These are phyloP conservation scores for Cutaneotrichosporon cavernicola DNA, from an alignment of 1,284 basidiomycete genomes.

Conservation along the genomic window DNA sequence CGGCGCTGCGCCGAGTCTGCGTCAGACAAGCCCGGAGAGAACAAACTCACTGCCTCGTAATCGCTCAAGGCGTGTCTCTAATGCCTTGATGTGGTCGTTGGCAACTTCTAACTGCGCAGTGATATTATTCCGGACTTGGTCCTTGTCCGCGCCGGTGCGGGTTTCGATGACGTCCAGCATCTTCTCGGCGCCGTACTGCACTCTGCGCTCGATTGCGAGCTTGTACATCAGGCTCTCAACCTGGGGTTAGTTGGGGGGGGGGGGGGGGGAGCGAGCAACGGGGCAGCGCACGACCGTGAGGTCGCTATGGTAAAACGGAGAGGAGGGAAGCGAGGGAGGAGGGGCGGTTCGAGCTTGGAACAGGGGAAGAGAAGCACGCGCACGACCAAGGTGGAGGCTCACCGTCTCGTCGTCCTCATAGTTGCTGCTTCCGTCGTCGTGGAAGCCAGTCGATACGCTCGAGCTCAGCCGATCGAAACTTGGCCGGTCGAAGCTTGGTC, in stretches of 20 bases:
- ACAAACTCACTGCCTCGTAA: constrained; percentile 29
- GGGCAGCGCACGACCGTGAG: too few relatives aligned
- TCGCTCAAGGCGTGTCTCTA: constrained; percentile 44
- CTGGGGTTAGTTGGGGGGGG: constrained; percentile 27
- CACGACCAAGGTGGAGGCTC: constrained; percentile 9
- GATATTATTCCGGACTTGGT: constrained; percentile 45
- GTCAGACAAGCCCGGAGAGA: not conserved
- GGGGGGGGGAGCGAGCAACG: not conserved
- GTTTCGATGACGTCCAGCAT: constrained; percentile 56
- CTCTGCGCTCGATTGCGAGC: constrained; percentile 55
- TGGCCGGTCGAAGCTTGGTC: constrained; percentile 15
- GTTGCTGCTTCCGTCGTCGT: constrained; percentile 18
- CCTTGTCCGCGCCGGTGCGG: constrained; percentile 39
- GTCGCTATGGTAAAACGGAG: too few relatives aligned
- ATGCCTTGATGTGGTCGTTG: constrained; percentile 44
- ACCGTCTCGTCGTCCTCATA: constrained; percentile 28
- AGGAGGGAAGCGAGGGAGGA: not conserved
- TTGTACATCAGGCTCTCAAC: constrained; percentile 53
- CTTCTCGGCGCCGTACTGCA: constrained; percentile 59
- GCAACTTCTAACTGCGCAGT: constrained; percentile 50
- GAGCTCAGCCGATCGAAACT: constrained; percentile 25
- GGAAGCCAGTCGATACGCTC: constrained; percentile 26
- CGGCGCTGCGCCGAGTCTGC: constrained; percentile 36
- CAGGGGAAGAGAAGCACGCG: not conserved
- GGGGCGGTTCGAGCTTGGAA: not conserved